phyloP scores from a whole-genome alignment of 495 filamentous ascomycete species.

The Penicilliopsis zonata region DNA sequence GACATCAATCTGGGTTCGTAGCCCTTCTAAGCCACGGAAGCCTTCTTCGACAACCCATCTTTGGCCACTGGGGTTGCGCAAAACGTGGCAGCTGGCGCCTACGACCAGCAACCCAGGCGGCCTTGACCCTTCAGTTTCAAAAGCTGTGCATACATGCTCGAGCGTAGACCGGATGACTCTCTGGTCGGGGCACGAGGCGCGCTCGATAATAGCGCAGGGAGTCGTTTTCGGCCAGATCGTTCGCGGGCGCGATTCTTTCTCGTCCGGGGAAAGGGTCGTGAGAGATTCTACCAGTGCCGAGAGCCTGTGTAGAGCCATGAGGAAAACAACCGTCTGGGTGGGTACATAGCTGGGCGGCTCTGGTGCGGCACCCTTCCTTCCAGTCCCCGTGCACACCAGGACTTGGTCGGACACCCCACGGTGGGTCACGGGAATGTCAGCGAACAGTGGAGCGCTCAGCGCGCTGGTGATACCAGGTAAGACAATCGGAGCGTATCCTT shows the following conservation, averaged over 20 bases:
- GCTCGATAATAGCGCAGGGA: constrained; percentile 85
- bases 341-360: constrained; percentile 65
- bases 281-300: constrained; percentile 54
- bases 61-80: constrained; percentile 39
- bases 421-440: constrained; percentile 77
- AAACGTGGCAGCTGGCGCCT: constrained; percentile 68
- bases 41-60: constrained; percentile 89
- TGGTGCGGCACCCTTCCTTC: constrained; percentile 76
- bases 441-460: constrained; percentile 77
- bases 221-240: constrained; percentile 42
- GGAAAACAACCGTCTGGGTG: constrained; percentile 78
- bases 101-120: constrained; percentile 89
- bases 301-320: constrained; percentile 90
- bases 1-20: constrained; percentile 16
- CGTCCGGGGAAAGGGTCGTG: constrained; percentile 22
- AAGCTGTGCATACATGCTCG: constrained; percentile 62
- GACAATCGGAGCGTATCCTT: constrained; percentile 61
- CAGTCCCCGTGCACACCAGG: constrained; percentile 87
- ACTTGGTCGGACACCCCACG: constrained; percentile 85
- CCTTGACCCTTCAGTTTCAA: constrained; percentile 80
- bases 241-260: constrained; percentile 9
- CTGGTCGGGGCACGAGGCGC: constrained; percentile 92
- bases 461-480: constrained; percentile 86
- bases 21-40: constrained; percentile 51
- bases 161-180: constrained; percentile 81